These are phyloP conservation scores for Carex parvula DNA, from an alignment of 176 grass and related monocot genomes.

Conservation along the genomic window DNA sequence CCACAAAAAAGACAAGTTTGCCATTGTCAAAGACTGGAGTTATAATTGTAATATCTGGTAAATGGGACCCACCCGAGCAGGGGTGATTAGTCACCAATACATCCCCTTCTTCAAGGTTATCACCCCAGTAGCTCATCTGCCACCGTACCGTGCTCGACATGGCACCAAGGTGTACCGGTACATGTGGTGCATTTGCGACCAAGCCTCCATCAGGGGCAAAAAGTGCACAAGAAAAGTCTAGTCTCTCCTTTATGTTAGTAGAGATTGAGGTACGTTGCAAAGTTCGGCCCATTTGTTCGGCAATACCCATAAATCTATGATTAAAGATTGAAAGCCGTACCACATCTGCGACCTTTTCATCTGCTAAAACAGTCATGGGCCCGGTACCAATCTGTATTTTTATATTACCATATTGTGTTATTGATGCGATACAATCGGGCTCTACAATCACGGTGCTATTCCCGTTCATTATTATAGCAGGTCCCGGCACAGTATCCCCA, in stretches of 20 bases:
- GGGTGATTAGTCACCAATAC: constrained; percentile 96
- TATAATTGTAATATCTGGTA: constrained; percentile 92
- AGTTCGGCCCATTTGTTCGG: constrained; percentile 95
- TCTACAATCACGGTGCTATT: constrained; percentile 94
- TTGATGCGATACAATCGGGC: constrained; percentile 59
- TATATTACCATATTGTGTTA: constrained; percentile 90
- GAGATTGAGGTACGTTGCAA: constrained; percentile 96
- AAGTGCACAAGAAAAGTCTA: constrained; percentile 96
- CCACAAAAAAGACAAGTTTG: constrained; percentile 94
- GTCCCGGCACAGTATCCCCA: constrained; percentile 59
- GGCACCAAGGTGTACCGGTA: constrained; percentile 87
- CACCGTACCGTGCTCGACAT: constrained; percentile 89
- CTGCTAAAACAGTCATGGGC: constrained; percentile 34
- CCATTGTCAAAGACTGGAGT: constrained; percentile 86
- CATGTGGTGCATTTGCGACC: constrained; percentile 96
- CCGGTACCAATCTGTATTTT: constrained; percentile 64
- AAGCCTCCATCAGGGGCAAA: constrained; percentile 93
- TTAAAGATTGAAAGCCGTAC: constrained; percentile 99
- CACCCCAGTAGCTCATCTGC: constrained; percentile 80
- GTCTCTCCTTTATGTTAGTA: constrained; percentile 97
- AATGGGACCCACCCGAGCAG: constrained; percentile 88
- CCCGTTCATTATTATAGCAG: constrained; percentile 94
- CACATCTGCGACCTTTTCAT: constrained; percentile 75
- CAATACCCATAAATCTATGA: constrained; percentile 97
- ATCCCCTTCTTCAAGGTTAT: constrained; percentile 84